Evolutionary conservation across 371 early-diverging fungal genomes (phyloP).

Genomic region (Mucor circinelloides): DNA sequence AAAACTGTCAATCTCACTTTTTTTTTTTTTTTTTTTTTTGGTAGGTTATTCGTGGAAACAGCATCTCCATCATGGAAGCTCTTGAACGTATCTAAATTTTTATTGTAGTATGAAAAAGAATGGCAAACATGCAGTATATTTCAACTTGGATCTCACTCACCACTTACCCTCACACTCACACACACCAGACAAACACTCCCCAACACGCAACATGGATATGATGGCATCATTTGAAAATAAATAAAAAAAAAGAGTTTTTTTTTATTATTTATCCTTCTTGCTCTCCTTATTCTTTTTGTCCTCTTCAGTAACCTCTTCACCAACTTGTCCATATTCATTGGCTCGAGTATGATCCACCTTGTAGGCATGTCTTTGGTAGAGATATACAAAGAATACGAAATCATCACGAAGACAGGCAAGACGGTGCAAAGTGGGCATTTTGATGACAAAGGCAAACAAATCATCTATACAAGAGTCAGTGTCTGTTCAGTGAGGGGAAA

Average conservation of each 20-base stretch:
- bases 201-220: not conserved
- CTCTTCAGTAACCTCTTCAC: constrained; percentile 28
- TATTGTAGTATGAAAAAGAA: constrained; percentile 2
- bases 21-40: not conserved
- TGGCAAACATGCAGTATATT: not conserved
- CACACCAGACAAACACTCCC: not conserved
- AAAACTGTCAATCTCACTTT: not conserved
- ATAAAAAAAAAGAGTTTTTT: not conserved
- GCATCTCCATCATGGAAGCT: constrained; percentile 88
- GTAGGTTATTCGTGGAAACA: constrained; percentile 95
- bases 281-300: constrained; percentile 20
- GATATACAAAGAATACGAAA: constrained; percentile 84
- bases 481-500: no score
- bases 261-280: constrained; percentile 37
- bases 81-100: constrained; percentile 78
- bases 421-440: constrained; percentile 94
- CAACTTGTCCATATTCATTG: constrained; percentile 94
- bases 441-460: constrained; percentile 93
- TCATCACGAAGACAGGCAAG: constrained; percentile 92
- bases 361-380: constrained; percentile 89
- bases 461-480: constrained; percentile 64
- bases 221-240: not conserved
- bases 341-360: constrained; percentile 83
- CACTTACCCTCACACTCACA: no score
- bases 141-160: not conserved